A percentile compares a stretch with the other conserved stretches of the same genome.
phyloP scores from a whole-genome alignment of 2,329 filamentous ascomycete genomes.

The Keithomyces neogunnii region DNA sequence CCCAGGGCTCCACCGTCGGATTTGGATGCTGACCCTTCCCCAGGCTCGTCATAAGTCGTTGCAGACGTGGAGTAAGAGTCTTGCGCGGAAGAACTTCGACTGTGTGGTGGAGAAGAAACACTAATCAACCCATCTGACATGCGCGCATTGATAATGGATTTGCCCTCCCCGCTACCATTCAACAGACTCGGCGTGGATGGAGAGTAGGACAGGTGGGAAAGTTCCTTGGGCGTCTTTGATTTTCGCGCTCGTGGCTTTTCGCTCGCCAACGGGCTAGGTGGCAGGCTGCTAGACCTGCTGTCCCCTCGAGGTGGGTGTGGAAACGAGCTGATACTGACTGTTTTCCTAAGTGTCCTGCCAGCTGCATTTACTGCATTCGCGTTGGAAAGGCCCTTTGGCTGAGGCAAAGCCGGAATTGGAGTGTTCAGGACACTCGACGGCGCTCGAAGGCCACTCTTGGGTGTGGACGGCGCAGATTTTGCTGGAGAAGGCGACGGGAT shows the following conservation, averaged over 20 bases:
- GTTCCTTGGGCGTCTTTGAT: constrained; percentile 47
- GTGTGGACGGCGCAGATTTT: constrained; percentile 36
- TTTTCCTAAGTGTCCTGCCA: constrained; percentile 70
- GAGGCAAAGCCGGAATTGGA: constrained; percentile 46
- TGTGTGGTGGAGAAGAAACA: constrained; percentile 75
- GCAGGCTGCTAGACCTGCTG: constrained; percentile 50
- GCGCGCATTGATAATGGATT: constrained; percentile 58
- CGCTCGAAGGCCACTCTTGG: constrained; percentile 49
- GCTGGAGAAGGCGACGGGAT: constrained; percentile 28
- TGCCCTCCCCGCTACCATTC: constrained; percentile 70
- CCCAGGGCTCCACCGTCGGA: constrained; percentile 16
- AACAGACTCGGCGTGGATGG: constrained; percentile 61
- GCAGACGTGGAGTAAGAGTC: constrained; percentile 87
- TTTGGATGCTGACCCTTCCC: constrained; percentile 40
- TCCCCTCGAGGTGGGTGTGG: constrained; percentile 75
- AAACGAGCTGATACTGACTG: constrained; percentile 89
- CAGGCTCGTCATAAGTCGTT: constrained; percentile 76
- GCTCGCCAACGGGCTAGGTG: constrained; percentile 49
- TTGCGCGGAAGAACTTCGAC: constrained; percentile 83
- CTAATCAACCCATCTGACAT: constrained; percentile 70
- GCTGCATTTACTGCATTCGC: constrained; percentile 49
- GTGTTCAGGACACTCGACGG: constrained; percentile 48
- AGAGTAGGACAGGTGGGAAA: constrained; percentile 40
- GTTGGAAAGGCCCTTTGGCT: constrained; percentile 45
- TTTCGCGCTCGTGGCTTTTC: constrained; percentile 44